These are phyloP conservation scores for Wickerhamomyces tratensis DNA, from an alignment of 805 yeast genomes.

Conservation along the genomic window DNA sequence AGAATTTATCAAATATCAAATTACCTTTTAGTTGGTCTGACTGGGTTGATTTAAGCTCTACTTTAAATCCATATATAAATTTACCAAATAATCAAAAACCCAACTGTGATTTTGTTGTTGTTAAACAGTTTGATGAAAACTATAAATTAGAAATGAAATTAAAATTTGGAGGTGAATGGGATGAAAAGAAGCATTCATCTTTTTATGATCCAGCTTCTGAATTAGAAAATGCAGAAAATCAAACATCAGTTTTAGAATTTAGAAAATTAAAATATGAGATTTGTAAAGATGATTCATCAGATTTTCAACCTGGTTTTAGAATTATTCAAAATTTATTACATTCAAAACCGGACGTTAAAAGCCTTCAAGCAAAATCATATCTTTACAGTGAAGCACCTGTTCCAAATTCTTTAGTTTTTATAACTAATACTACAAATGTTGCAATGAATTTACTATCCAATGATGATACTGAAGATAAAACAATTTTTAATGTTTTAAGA, in stretches of 20 bases:
- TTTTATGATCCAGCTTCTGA: too few species aligned
- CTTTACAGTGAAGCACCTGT: conserved; percentile 27
- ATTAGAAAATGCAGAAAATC: too few species aligned
- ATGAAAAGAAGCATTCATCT: too few species aligned
- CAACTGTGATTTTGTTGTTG: conserved; percentile 9
- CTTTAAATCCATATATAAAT: conserved; percentile 28
- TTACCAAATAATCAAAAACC: conserved; percentile 13
- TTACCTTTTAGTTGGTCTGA: conserved; percentile 51
- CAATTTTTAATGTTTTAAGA: too few species aligned
- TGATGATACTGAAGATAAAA: too few species aligned
- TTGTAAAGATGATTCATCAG: conserved; percentile 14
- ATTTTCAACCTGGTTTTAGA: conserved; percentile 27
- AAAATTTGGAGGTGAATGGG: too few species aligned
- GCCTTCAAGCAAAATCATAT: conserved; percentile 28
- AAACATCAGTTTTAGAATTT: neutral
- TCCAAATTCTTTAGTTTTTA: too few species aligned
- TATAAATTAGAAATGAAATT: neutral
- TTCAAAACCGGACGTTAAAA: conserved; percentile 18
- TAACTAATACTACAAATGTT: too few species aligned
- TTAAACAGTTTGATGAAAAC: conserved; percentile 1
- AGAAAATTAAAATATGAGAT: conserved; percentile 5
- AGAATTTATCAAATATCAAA: conserved; percentile 2
- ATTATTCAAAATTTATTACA: conserved; percentile 19
- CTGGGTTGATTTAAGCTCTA: conserved; percentile 36
- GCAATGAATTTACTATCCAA: too few species aligned